Percentiles rank a stretch among this genome's conserved stretches.
Evolutionary conservation across 495 filamentous ascomycete genomes (phyloP).

Genomic region (Gamarada debralockiae): DNA sequence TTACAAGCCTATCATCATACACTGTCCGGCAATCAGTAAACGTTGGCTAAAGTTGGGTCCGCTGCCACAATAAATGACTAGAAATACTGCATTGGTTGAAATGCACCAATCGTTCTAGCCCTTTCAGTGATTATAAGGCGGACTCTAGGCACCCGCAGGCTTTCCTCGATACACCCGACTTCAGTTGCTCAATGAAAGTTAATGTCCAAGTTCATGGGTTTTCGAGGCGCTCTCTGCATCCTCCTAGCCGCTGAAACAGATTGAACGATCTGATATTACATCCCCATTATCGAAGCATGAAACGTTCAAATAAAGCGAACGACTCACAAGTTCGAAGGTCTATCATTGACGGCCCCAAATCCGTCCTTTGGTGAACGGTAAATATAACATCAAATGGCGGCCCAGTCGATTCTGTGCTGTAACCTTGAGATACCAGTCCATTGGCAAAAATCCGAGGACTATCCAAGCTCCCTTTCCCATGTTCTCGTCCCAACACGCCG

Average conservation of each 20-base stretch:
- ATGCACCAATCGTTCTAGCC: too few species aligned
- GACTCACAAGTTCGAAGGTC: constrained; percentile 1
- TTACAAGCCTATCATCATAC: constrained; percentile 3
- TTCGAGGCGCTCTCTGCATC: too few species aligned
- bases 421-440: constrained; percentile 9
- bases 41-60: too few species aligned
- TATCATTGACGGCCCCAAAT: constrained; percentile 7
- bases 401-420: not conserved
- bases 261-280: not conserved
- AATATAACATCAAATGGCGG: constrained; percentile 8
- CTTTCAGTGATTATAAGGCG: too few species aligned
- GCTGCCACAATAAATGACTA: not conserved
- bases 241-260: not conserved
- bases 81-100: too few species aligned
- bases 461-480: not conserved
- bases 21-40: not conserved
- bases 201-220: too few species aligned
- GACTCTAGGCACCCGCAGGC: too few species aligned
- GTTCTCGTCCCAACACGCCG: constrained; percentile 15
- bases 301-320: too few species aligned
- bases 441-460: constrained; percentile 5
- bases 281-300: not conserved
- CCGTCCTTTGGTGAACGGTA: constrained; percentile 6
- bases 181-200: too few species aligned
- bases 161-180: too few species aligned